Conservation (phyloP, 108 stramenopile genomes). For the Bacterosira constricta region DNA sequence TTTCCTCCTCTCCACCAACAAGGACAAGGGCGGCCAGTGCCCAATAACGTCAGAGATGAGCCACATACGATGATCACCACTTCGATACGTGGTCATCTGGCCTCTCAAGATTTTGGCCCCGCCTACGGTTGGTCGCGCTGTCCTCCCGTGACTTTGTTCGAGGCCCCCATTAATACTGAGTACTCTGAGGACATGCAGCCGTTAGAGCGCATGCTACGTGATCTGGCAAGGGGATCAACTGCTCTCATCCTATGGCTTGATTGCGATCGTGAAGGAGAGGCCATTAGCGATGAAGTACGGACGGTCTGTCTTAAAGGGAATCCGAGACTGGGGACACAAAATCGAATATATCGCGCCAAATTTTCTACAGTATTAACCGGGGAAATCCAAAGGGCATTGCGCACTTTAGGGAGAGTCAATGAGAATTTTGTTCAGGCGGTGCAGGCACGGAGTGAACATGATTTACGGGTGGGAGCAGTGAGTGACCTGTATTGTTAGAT, state of each 20-base stretch:
- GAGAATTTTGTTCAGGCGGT: conserved; percentile 85
- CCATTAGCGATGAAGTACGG: conserved; percentile 93
- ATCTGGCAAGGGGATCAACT: conserved; percentile 50
- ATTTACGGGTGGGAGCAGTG: conserved; percentile 92
- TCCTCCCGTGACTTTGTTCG: conserved; percentile 74
- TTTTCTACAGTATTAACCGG: conserved; percentile 93
- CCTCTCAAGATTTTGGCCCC: conserved; percentile 69
- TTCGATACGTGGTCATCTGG: conserved; percentile 85
- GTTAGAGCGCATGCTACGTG: conserved; percentile 65
- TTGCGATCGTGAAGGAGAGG: conserved; percentile 98
- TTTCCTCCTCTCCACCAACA: conserved; percentile 77
- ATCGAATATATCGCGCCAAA: conserved; percentile 78
- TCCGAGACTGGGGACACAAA: conserved; percentile 46
- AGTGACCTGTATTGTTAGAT: neutral
- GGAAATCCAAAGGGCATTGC: conserved; percentile 87
- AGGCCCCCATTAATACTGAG: conserved; percentile 74
- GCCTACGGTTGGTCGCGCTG: conserved; percentile 74
- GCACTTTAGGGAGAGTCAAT: conserved; percentile 72
- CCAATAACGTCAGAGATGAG: conserved; percentile 26
- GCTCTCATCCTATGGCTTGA: conserved; percentile 97
- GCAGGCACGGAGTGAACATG: conserved; percentile 90
- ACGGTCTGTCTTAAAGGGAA: conserved; percentile 74
- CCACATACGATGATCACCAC: conserved; percentile 90
- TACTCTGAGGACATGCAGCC: conserved; percentile 81
- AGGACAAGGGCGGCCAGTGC: conserved; percentile 42